Evolutionary conservation across 148 eudicot species (phyloP).

Genomic region (Silene uniflora): DNA sequence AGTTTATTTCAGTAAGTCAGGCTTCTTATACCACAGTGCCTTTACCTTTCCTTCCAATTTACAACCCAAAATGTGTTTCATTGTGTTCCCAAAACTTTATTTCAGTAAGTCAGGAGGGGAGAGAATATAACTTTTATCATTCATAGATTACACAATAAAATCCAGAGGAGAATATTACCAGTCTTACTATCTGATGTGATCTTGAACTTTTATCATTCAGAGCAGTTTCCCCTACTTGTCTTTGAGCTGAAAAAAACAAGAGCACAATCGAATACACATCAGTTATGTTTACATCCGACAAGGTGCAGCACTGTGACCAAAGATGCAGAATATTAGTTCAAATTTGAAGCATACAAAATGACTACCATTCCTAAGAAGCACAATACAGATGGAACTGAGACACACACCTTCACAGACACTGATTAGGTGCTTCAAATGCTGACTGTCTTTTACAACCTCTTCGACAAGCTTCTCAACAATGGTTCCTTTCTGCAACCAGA

Average conservation of each 20-base stretch:
- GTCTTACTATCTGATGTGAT: conserved; percentile 88
- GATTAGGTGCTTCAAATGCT: conserved; percentile 68
- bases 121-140: neutral
- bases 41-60: neutral
- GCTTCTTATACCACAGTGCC: neutral
- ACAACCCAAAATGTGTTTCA: neutral
- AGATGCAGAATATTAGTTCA: neutral
- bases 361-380: neutral
- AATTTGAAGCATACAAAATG: neutral
- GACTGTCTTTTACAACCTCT: conserved; percentile 61
- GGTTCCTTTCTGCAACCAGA: conserved; percentile 76
- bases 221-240: conserved; percentile 94
- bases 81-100: neutral
- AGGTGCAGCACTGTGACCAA: neutral
- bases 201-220: conserved; percentile 94
- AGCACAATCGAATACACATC: conserved; percentile 3
- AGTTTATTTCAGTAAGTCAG: too few species aligned
- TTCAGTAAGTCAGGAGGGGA: neutral
- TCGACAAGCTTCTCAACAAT: conserved; percentile 81
- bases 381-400: neutral
- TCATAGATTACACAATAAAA: neutral
- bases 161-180: conserved; percentile 42
- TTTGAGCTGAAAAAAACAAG: conserved; percentile 61
- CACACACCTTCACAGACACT: conserved; percentile 86
- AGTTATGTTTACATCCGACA: neutral